Conservation (phyloP, 2,329 filamentous ascomycete species). For the Cladosporium sp. region DNA sequence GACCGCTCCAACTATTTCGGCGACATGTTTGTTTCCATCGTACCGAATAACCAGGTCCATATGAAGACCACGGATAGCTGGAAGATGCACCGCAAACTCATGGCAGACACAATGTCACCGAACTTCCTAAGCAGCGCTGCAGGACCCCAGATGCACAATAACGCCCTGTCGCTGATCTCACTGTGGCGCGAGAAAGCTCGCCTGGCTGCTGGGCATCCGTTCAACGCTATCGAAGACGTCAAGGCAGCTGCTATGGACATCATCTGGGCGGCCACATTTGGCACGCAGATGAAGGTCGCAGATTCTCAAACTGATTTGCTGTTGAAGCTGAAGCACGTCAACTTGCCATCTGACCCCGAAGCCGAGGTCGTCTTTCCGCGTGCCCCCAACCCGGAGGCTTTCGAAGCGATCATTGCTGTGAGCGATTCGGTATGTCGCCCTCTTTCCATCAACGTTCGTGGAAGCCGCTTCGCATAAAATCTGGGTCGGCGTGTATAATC, state of each 20-base stretch:
- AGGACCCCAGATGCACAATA: conserved; percentile 26
- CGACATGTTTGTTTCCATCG: conserved; percentile 22
- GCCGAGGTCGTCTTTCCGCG: conserved; percentile 17
- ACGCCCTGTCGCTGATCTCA: conserved; percentile 22
- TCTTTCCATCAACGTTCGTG: background rate
- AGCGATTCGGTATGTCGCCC: background rate
- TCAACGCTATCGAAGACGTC: conserved; percentile 34
- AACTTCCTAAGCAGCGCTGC: conserved; percentile 28
- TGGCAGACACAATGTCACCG: conserved; percentile 27
- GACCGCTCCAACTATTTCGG: conserved; percentile 29
- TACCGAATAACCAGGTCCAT: conserved; percentile 24
- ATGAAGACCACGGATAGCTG: conserved; percentile 25
- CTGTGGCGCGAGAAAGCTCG: conserved; percentile 31
- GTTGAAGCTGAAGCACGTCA: conserved; percentile 1
- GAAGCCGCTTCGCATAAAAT: too few species aligned
- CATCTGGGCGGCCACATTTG: conserved; percentile 38
- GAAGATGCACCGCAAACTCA: conserved; percentile 24
- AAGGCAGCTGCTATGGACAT: conserved; percentile 35
- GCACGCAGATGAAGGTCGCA: conserved; percentile 32
- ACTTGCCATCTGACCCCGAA: conserved; percentile 7
- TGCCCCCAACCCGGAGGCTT: conserved; percentile 19
- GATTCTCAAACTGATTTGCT: conserved; percentile 16
- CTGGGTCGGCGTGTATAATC: too few species aligned
- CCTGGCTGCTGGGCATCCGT: conserved; percentile 30
- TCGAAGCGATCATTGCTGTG: conserved; percentile 4